Evolutionary conservation across 2,329 filamentous ascomycete species (phyloP).

Genomic region (Fusarium brevicatenulatum): DNA sequence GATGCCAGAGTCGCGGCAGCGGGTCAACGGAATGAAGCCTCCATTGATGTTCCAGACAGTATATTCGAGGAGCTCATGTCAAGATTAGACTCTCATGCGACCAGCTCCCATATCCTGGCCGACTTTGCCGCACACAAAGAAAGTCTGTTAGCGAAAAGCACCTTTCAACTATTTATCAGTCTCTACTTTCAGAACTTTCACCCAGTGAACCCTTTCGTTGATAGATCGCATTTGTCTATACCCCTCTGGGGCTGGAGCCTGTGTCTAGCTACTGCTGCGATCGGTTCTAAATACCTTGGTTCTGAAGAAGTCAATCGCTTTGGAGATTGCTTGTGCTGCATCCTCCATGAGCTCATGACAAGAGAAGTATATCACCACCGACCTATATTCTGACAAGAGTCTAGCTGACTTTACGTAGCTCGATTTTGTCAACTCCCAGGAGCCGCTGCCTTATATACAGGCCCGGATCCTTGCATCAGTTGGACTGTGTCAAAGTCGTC

Average conservation of each 20-base stretch:
- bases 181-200: not conserved
- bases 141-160: not conserved
- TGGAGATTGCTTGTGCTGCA: not conserved
- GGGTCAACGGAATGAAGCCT: accelerated
- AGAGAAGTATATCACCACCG: not conserved
- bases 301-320: not conserved
- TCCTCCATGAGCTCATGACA: not conserved
- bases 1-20: not conserved
- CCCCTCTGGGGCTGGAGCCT: not conserved
- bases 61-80: not conserved
- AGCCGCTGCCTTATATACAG: not conserved
- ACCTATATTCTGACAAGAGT: accelerated
- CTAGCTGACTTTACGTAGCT: not conserved
- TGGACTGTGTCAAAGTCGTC: not conserved
- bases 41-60: not conserved
- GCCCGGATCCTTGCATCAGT: not conserved
- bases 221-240: not conserved
- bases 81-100: not conserved
- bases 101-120: not conserved
- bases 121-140: not conserved
- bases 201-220: not conserved
- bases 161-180: not conserved
- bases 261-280: not conserved
- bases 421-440: not conserved
- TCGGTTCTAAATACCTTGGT: not conserved